Evolutionary conservation across 176 grass and related monocot species (phyloP), one percentile per base, ranked within the genome.

Genomic region (Paspalum notatum): DNA sequence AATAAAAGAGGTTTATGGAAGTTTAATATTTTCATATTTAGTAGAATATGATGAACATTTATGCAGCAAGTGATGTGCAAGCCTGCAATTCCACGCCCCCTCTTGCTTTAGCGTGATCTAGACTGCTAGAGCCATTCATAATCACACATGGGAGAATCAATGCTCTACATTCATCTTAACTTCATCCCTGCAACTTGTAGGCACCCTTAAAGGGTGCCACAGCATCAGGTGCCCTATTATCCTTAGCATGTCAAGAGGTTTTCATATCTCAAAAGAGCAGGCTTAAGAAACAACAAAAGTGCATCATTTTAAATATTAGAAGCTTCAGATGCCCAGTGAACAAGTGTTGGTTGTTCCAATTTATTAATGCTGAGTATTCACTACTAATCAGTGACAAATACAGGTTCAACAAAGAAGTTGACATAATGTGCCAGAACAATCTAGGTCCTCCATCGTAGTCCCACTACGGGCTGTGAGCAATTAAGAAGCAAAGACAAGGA

Each of bases 241-340:
- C 37, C 17, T 40, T 45, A 18, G 12, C 5, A 26, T 26, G 13
- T 61, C 58, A 61, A 24, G 56, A 59, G 26, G 14, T 68, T 48
- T 59, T 17, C 32, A 78, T 49, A 41, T 63, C 61, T 44, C 7
- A 79, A 85, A 72, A 53, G 11, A 32, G 66, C 26, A 15, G 21
- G 55, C 68, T 48, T 81, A 80, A 51, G 73, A 76, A 77, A 46
- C 55, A 32, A 5, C 11, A 20, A 27, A 17, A 49, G 6, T 43
- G 24, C 5, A 24, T 62, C 15, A 62, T 40, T 10, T 69, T 62
- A 38, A 9, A 76, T 59, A 77, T 69, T 14, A 44, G 12, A 41
- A 76, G 71, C 21, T 44, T 68, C 37, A 52, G 8, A 77, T 54
- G 24, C n/a, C 68, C 37, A 45, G 68, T 7, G 4, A 62, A 82